Base-by-base conservation (phyloP, 306 rosid genomes). In the Corylus avellana region DNA sequence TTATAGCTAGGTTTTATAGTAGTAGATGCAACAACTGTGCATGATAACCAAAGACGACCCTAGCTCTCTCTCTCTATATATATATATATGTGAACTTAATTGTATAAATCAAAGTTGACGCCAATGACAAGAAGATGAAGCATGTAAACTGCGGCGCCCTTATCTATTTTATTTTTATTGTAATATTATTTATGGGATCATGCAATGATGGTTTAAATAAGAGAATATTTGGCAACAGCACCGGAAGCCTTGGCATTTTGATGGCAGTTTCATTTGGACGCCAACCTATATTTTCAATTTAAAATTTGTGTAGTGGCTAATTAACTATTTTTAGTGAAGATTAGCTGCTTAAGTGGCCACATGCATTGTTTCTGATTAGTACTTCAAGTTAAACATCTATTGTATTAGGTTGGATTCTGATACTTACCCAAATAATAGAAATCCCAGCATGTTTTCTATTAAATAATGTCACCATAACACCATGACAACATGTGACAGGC, bases 281-380 rank as follows among this genome's bases (percentile, higher is more conserved):
- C 87, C 92, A 85, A 88, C 92, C 51, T 84, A 81, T 75, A 54
- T 70, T 58, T 42, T 47, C 66, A 73, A 84, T 77, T 71, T 27
- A 82, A 49, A 48, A 72, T 77, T 77, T 64, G 35, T 57, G 55
- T 39, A 78, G 88, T 81, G 82, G 81, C 75, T 49, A 72, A 67
- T 78, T 73, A 78, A 81, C 7, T 87, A 88, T 81, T 79, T 39
- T 76, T 22, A 49, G 80, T 75, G 46, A 70, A 66, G 73, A 79
- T 18, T 29, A 27, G 84, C 79, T 63, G 54, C 80, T 81, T 75
- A 48, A 78, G 91, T 92, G 92, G 87, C 88, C 92, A 85, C 92
- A 78, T 88, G 92, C 85, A 70, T 81, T 76, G 80, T 20, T 49
- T 78, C 78, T 39, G 4, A 6, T 89, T 79, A 59, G 48, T 63